Conservation (phyloP, 208 protist species). For the Phytomonas sp. region DNA sequence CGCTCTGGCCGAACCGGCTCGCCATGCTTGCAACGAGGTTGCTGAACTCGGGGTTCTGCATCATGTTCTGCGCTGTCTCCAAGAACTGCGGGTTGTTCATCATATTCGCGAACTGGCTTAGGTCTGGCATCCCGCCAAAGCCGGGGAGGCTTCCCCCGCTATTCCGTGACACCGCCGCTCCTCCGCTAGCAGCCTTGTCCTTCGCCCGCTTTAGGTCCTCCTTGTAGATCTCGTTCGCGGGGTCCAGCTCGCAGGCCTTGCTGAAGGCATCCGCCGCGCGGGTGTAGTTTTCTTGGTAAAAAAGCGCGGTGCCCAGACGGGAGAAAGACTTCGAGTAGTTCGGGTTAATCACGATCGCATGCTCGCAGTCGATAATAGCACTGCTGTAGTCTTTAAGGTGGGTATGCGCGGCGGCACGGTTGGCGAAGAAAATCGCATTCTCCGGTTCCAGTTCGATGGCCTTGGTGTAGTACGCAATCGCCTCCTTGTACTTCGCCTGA, state of each 20-base stretch:
- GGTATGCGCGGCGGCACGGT: conserved; percentile 88
- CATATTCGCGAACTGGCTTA: conserved; percentile 69
- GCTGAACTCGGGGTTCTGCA: conserved; percentile 89
- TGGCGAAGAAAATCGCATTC: conserved; percentile 87
- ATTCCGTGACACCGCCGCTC: conserved; percentile 25
- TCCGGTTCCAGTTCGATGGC: conserved; percentile 86
- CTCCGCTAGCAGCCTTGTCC: conserved; percentile 49
- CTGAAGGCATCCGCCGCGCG: conserved; percentile 83
- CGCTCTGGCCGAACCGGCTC: conserved; percentile 40
- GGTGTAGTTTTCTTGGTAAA: conserved; percentile 84
- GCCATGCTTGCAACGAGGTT: conserved; percentile 80
- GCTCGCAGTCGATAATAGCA: conserved; percentile 87
- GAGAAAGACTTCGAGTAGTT: conserved; percentile 89
- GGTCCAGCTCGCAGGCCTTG: conserved; percentile 88
- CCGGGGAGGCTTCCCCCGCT: conserved; percentile 24
- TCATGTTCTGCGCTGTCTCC: conserved; percentile 78
- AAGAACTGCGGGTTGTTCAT: conserved; percentile 91
- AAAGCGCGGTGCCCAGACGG: conserved; percentile 79
- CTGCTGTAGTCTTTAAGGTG: conserved; percentile 87
- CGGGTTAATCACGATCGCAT: conserved; percentile 74
- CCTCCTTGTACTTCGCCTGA: conserved; percentile 89
- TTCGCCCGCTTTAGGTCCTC: conserved; percentile 84
- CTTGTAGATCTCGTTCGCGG: conserved; percentile 87
- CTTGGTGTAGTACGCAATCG: conserved; percentile 90
- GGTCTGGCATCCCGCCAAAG: conserved; percentile 67